These are phyloP conservation scores for Entomophthora muscae DNA, from an alignment of 371 early-diverging fungal species.

Conservation along the genomic window DNA sequence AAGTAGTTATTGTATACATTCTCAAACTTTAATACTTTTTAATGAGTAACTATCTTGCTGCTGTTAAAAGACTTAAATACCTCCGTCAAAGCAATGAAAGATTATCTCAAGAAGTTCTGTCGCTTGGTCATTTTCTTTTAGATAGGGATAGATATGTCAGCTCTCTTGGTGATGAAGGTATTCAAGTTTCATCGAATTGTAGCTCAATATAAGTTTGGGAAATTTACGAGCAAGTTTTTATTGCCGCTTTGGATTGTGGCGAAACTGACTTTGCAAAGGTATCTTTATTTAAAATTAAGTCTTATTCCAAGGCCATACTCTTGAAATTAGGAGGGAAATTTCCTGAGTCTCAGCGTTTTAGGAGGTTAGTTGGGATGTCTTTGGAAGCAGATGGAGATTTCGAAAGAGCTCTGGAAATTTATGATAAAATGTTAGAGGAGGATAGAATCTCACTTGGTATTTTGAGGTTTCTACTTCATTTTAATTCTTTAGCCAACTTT, in stretches of 20 bases:
- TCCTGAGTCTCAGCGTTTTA: conserved; percentile 43
- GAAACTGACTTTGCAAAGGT: conserved; percentile 42
- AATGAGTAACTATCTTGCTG: background rate
- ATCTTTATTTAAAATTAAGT: conserved; percentile 8
- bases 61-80: background rate
- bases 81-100: conserved; percentile 11
- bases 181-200: background rate
- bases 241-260: conserved; percentile 61
- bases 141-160: conserved; percentile 13
- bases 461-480: background rate
- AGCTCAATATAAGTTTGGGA: conserved; percentile 36
- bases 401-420: conserved; percentile 35
- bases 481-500: conserved; percentile 24
- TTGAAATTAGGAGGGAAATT: conserved; percentile 32
- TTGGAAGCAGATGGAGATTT: conserved; percentile 51
- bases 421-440: conserved; percentile 37
- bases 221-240: conserved; percentile 58
- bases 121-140: conserved; percentile 16
- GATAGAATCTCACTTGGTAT: conserved; percentile 48
- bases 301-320: background rate
- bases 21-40: background rate
- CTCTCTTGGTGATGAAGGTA: conserved; percentile 23
- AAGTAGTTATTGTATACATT: background rate
- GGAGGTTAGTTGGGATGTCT: conserved; percentile 42
- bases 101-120: conserved; percentile 20